phyloP scores from a whole-genome alignment of 306 rosid species.

The Inga leiocalycina region DNA sequence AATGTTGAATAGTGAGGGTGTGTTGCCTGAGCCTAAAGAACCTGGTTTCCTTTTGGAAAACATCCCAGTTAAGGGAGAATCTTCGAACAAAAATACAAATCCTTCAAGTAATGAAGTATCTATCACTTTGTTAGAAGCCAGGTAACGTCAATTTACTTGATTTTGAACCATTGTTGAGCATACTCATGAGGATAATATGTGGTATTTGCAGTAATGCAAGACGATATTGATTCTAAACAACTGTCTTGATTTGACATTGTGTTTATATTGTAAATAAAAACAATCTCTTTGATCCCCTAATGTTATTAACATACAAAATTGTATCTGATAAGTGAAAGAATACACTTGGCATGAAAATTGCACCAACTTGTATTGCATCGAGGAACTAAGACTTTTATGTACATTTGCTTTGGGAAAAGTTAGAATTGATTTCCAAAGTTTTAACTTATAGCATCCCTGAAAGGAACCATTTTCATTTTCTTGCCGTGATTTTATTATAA shows the following conservation, averaged over 20 bases:
- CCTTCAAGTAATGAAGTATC: conserved; percentile 26
- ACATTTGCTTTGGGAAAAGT: no score
- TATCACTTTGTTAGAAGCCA: conserved; percentile 7
- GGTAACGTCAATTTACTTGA: conserved; percentile 1
- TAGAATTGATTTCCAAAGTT: no score
- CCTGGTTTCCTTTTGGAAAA: conserved; percentile 35
- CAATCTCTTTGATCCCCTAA: no score
- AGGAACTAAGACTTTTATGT: no score
- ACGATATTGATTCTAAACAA: background rate
- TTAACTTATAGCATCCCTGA: background rate
- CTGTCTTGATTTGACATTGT: no score
- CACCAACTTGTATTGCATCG: no score
- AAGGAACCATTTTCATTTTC: no score
- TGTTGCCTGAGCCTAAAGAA: conserved; percentile 46
- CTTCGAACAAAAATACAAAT: conserved; percentile 4
- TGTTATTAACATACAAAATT: no score
- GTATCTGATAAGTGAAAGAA: no score
- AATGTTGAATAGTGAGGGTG: conserved; percentile 42
- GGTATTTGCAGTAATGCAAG: background rate
- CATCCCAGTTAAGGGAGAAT: background rate
- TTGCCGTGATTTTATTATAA: no score
- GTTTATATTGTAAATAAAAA: no score
- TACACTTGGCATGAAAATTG: no score
- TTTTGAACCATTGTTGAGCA: background rate
- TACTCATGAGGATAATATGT: background rate